phyloP scores from a whole-genome alignment of 768 basidiomycete genomes.

The Obba rivulosa region DNA sequence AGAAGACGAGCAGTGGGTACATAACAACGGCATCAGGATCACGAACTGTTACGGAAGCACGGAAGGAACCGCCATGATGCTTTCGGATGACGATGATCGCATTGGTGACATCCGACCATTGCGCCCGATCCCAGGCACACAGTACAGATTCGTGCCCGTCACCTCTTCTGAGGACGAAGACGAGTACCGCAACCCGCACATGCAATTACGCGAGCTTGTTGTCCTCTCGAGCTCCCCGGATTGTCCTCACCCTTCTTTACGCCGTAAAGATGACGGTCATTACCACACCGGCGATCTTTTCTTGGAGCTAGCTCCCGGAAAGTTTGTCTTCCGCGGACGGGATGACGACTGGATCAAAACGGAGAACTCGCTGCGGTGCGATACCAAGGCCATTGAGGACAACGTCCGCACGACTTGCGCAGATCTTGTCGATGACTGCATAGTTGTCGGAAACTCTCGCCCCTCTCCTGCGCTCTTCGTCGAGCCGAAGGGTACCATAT shows the following conservation, averaged over 20 bases:
- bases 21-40: constrained; percentile 36
- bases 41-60: constrained; percentile 31
- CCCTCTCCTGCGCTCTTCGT: constrained; percentile 76
- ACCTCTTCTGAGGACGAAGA: constrained; percentile 27
- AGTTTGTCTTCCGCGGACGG: constrained; percentile 63
- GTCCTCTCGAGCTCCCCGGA: constrained; percentile 63
- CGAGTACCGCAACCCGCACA: constrained; percentile 44
- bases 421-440: constrained; percentile 61
- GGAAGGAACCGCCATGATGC: constrained; percentile 23
- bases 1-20: constrained; percentile 44
- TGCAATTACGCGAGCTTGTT: constrained; percentile 59
- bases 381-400: constrained; percentile 80
- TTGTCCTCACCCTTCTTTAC: constrained; percentile 58
- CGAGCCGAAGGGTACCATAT: constrained; percentile 46
- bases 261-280: constrained; percentile 52
- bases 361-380: constrained; percentile 72
- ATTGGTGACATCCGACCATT: constrained; percentile 39
- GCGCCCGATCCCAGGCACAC: constrained; percentile 49
- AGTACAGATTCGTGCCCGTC: constrained; percentile 61
- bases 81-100: constrained; percentile 20
- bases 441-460: constrained; percentile 71
- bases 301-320: constrained; percentile 52
- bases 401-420: constrained; percentile 61
- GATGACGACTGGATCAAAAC: constrained; percentile 87
- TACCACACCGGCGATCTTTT: constrained; percentile 83